Evolutionary conservation across 495 filamentous ascomycete genomes (phyloP), one percentile per base, ranked within the genome.

Genomic region (Daldinia bambusicola): DNA sequence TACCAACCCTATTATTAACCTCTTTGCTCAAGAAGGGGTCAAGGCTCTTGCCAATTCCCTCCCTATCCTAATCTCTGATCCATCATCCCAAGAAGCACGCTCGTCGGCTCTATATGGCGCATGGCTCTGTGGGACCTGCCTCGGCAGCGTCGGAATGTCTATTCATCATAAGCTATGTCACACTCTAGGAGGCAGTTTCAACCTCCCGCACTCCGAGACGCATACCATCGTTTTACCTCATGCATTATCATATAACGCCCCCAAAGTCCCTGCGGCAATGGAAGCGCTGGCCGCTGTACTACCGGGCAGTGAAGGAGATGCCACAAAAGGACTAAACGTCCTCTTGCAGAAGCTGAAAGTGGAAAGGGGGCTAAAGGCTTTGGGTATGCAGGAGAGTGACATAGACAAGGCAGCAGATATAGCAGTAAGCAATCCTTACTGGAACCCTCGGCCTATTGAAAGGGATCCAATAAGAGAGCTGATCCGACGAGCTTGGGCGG

Each of bases 81-180:
- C 87, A 1, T 76, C 76, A 4, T 83, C 83, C 26, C 67, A 76
- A 61, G 79, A 79, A 3, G 88, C 87, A 2, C 85, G 89, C 1
- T 82, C 84, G n/a, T 70, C 78, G 1, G 89, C 88, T 1, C 83
- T 89, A 4, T 90, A 91, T 67, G 89, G 89, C 37, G 89, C 89
- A 22, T 91, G 88, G 88, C 86, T 90, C 3, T 91, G 89, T 70
- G 87, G 87, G 22, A 83, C 80, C 18, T 90, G 88, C 65, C 80
- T 90, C 0, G 89, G 89, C 16, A 85, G 83, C 71, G 89, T 91
- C 8, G 89, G 88, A 37, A 91, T 92, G 89, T 84, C 88, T 14
- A 84, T 92, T 16, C 89, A 92, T 74, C 89, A 91, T 75, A 92
- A 92, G 73, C 84, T 92, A 12, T 91, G 88, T 79, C 89, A 92